A percentile compares a stretch with the other conserved stretches of the same genome.
Evolutionary conservation across 805 yeast genomes (phyloP).

Genomic region (Citeromyces matritensis): DNA sequence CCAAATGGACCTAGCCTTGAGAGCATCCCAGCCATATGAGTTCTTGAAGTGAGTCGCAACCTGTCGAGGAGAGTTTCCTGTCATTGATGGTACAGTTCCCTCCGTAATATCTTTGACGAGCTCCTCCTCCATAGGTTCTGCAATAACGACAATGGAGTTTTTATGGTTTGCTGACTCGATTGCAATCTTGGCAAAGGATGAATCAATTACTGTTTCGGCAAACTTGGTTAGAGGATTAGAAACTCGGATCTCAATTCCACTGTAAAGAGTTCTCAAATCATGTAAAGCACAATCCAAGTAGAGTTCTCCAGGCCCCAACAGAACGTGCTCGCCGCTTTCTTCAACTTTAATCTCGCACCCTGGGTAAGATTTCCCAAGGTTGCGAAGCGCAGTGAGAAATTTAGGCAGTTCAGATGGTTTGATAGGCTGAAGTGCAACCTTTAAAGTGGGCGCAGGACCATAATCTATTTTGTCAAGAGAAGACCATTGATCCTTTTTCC

Average conservation of each 20-base stretch:
- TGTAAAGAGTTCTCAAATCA: slow-evolving; percentile 53
- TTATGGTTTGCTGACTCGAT: slow-evolving; percentile 39
- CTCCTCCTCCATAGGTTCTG: slow-evolving; percentile 54
- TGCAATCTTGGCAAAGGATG: slow-evolving; percentile 55
- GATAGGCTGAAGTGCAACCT: slow-evolving; percentile 72
- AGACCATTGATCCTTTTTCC: slow-evolving; percentile 6
- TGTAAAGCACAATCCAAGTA: slow-evolving; percentile 73
- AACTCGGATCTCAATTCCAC: slow-evolving; percentile 58
- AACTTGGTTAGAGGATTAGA: slow-evolving; percentile 77
- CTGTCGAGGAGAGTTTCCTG: slow-evolving; percentile 11
- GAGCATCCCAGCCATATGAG: slow-evolving; percentile 65
- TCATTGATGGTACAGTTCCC: slow-evolving; percentile 18
- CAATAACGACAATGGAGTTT: slow-evolving; percentile 49
- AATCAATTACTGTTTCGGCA: slow-evolving; percentile 57
- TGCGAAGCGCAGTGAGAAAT: slow-evolving; percentile 54
- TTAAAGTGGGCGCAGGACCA: slow-evolving; percentile 45
- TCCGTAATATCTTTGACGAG: slow-evolving; percentile 41
- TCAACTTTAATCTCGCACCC: slow-evolving; percentile 61
- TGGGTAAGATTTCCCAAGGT: slow-evolving; percentile 45
- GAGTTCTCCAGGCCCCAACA: slow-evolving; percentile 77
- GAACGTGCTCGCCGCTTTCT: slow-evolving; percentile 76
- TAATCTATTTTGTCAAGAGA: slow-evolving; percentile 24
- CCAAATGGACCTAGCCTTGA: slow-evolving; percentile 78
- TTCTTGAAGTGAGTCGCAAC: slow-evolving; percentile 40
- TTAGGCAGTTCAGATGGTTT: slow-evolving; percentile 68